Evolutionary conservation across 768 basidiomycete genomes (phyloP).

Genomic region (Boletus pseudopeckii): DNA sequence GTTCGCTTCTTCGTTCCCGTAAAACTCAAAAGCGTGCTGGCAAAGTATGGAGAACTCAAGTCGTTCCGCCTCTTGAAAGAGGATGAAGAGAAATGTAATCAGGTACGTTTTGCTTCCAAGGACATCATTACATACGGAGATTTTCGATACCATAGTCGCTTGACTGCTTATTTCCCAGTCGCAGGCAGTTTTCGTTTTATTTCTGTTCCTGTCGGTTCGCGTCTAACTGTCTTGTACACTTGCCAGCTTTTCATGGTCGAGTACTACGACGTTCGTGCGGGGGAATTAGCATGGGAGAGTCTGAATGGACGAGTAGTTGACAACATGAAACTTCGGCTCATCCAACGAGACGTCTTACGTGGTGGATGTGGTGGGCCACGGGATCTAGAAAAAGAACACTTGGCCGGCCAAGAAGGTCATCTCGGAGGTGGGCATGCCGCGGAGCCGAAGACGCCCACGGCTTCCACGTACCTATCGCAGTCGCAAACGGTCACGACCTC

Average conservation of each 20-base stretch:
- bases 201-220: not conserved
- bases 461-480: slow-evolving; percentile 33
- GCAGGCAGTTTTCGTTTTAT: not conserved
- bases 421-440: slow-evolving; percentile 32
- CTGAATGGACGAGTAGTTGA: slow-evolving; percentile 50
- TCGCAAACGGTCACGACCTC: slow-evolving; percentile 25
- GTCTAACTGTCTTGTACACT: slow-evolving; percentile 17
- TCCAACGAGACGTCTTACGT: slow-evolving; percentile 32
- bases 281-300: slow-evolving; percentile 46
- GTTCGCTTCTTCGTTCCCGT: slow-evolving; percentile 24
- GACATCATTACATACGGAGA: not conserved
- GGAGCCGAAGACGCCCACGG: slow-evolving; percentile 38
- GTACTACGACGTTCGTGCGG: slow-evolving; percentile 64
- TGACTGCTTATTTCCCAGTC: too few species aligned
- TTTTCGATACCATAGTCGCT: slow-evolving; percentile 1
- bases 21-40: slow-evolving; percentile 28
- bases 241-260: slow-evolving; percentile 53
- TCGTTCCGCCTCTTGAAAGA: slow-evolving; percentile 27
- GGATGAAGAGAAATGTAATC: slow-evolving; percentile 20
- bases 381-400: slow-evolving; percentile 30
- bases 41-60: slow-evolving; percentile 33
- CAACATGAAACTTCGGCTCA: slow-evolving; percentile 49
- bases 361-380: slow-evolving; percentile 16
- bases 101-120: slow-evolving; percentile 24
- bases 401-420: slow-evolving; percentile 26